Evolutionary conservation across 2,329 filamentous ascomycete genomes (phyloP).

Genomic region (Ophiocordyceps camponoti-floridani): DNA sequence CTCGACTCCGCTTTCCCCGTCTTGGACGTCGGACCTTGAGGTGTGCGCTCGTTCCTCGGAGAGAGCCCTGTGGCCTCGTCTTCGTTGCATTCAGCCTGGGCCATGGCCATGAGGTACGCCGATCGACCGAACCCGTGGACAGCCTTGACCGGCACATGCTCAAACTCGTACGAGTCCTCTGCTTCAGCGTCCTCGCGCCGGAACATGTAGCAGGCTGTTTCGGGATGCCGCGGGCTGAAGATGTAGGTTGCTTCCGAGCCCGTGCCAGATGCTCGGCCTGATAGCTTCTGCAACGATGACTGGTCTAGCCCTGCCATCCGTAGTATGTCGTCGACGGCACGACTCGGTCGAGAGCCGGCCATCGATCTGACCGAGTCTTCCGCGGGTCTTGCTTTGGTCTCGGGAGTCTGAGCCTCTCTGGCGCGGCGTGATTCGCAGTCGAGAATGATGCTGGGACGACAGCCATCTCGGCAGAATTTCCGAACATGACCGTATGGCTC

Average conservation of each 20-base stretch:
- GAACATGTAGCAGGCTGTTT: slow-evolving; percentile 3
- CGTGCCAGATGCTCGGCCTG: not conserved
- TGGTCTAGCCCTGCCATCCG: not conserved
- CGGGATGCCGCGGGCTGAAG: slow-evolving; percentile 2
- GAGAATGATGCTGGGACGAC: not conserved
- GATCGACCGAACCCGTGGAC: slow-evolving; percentile 1
- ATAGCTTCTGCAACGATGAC: not conserved
- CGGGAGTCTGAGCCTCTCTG: not conserved
- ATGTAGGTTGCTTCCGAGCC: slow-evolving; percentile 3
- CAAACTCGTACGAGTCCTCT: slow-evolving; percentile 1
- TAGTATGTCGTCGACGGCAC: not conserved
- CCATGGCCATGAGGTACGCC: slow-evolving; percentile 3
- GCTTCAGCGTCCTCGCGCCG: not conserved
- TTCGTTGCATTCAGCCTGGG: not conserved
- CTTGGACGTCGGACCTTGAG: not conserved
- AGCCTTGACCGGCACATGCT: slow-evolving; percentile 3
- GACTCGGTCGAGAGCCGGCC: not conserved
- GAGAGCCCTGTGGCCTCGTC: not conserved
- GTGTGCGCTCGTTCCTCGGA: not conserved
- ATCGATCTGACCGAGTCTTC: not conserved
- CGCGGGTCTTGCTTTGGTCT: not conserved
- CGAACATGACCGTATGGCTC: not conserved
- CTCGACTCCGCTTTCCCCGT: not conserved
- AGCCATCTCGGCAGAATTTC: not conserved
- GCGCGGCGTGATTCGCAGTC: not conserved